phyloP scores from a whole-genome alignment of 768 basidiomycete species.

The Tricholoma flavovirens region DNA sequence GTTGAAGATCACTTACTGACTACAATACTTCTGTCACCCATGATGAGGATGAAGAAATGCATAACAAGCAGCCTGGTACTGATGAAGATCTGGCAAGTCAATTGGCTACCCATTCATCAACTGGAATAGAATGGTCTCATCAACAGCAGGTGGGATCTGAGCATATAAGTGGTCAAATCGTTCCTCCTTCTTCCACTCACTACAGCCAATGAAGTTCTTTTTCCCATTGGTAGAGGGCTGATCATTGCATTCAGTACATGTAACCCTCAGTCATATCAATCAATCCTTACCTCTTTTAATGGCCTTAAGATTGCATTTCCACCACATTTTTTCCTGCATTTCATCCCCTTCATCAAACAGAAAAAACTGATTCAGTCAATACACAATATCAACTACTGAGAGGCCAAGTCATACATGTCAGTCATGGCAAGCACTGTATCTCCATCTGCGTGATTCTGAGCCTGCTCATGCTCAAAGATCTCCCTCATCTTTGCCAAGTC shows the following conservation, averaged over 20 bases:
- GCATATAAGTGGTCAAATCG: not conserved
- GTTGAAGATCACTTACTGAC: slow-evolving; percentile 1
- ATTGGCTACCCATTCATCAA: not conserved
- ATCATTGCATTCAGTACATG: not conserved
- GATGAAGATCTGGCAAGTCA: not conserved
- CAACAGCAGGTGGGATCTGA: not conserved
- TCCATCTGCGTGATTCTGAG: not conserved
- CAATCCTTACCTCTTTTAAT: no score
- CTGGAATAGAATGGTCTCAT: not conserved
- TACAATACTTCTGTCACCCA: not conserved
- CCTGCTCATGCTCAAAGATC: not conserved
- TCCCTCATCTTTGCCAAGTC: not conserved
- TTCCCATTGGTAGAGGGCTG: not conserved
- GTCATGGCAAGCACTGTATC: not conserved
- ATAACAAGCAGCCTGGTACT: not conserved
- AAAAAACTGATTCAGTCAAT: not conserved
- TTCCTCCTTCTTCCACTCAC: not conserved
- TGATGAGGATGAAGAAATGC: not conserved
- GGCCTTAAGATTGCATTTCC: no score
- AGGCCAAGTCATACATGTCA: not conserved
- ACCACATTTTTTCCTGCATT: not conserved
- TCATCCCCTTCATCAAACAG: not conserved
- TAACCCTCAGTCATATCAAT: no score
- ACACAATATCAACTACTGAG: not conserved
- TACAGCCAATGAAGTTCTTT: not conserved